Conservation (phyloP, 352 stramenopile genomes). For the Vaucheria bursata region DNA sequence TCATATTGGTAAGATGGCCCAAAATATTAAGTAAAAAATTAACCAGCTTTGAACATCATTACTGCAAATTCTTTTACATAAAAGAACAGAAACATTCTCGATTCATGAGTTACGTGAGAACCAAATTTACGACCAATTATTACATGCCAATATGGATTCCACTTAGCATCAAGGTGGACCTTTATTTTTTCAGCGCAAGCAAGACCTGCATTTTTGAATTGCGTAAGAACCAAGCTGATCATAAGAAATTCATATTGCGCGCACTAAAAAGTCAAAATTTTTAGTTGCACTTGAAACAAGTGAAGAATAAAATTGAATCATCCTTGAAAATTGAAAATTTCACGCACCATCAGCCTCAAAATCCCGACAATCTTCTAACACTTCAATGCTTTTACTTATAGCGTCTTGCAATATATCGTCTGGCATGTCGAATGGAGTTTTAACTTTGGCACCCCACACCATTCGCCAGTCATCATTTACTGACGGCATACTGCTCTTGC, state of each 20-base stretch:
- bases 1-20: no score
- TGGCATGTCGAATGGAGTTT: conserved; percentile 53
- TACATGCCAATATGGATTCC: conserved; percentile 53
- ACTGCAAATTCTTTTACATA: conserved; percentile 52
- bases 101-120: conserved; percentile 82
- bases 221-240: not conserved
- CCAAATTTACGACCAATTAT: conserved; percentile 79
- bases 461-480: conserved; percentile 34
- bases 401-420: conserved; percentile 54
- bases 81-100: conserved; percentile 72
- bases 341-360: conserved; percentile 48
- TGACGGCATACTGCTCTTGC: not conserved
- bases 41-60: conserved; percentile 56
- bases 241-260: not conserved
- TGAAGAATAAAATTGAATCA: not conserved
- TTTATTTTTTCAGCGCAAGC: conserved; percentile 48
- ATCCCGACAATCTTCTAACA: conserved; percentile 46
- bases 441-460: conserved; percentile 55
- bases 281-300: not conserved
- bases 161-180: conserved; percentile 52
- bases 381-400: conserved; percentile 45
- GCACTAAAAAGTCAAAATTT: not conserved
- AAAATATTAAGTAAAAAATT: no score
- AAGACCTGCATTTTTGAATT: conserved; percentile 30
- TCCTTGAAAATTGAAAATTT: conserved; percentile 7